These are phyloP conservation scores for Penicillium sp. DNA, from an alignment of 2,329 filamentous ascomycete genomes.

Conservation along the genomic window DNA sequence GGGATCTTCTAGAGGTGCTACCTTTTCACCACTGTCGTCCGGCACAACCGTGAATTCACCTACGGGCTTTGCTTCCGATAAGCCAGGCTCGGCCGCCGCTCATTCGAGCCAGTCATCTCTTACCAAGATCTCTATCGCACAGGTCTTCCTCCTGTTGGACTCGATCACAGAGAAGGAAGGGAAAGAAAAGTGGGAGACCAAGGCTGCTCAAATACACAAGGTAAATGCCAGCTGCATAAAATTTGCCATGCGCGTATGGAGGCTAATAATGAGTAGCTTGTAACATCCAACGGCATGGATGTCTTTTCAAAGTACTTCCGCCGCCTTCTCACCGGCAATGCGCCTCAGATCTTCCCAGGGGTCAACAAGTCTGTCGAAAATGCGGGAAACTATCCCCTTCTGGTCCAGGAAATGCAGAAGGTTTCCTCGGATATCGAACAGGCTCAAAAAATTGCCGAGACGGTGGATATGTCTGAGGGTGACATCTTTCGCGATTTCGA, in stretches of 20 bases:
- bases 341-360: constrained; percentile 82
- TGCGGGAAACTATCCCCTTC: constrained; percentile 76
- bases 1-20: constrained; percentile 55
- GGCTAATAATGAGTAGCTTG: constrained; percentile 58
- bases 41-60: constrained; percentile 54
- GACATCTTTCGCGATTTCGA: constrained; percentile 96
- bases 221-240: constrained; percentile 59
- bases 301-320: constrained; percentile 95
- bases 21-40: constrained; percentile 60
- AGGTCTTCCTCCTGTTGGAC: constrained; percentile 90
- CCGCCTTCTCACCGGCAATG: constrained; percentile 87
- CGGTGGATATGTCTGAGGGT: constrained; percentile 83
- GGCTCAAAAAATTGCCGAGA: constrained; percentile 86
- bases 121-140: constrained; percentile 90
- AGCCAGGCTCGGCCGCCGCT: constrained; percentile 44
- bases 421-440: constrained; percentile 76
- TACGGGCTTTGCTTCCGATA: constrained; percentile 52
- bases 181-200: constrained; percentile 84
- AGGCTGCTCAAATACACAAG: constrained; percentile 88
- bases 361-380: constrained; percentile 69
- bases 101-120: constrained; percentile 60
- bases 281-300: constrained; percentile 99
- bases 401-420: constrained; percentile 82
- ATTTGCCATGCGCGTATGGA: background rate
- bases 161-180: constrained; percentile 94